These are phyloP conservation scores for Beauveria sp. DNA, from an alignment of 2,329 filamentous ascomycete genomes.

Conservation along the genomic window DNA sequence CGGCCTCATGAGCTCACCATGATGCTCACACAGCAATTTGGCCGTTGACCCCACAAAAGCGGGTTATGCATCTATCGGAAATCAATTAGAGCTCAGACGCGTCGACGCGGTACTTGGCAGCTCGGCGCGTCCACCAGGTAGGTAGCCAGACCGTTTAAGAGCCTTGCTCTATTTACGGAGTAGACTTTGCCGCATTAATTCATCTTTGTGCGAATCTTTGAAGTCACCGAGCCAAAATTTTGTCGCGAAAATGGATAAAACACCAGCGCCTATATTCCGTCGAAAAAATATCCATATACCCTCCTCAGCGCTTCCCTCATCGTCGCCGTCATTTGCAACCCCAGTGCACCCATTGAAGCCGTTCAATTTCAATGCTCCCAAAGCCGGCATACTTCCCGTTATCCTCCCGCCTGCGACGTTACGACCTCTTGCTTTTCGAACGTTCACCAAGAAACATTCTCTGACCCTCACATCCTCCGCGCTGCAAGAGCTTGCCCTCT, in stretches of 20 bases:
- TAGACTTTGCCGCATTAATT: neutral
- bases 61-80: constrained; percentile 21
- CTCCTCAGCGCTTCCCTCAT: constrained; percentile 66
- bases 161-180: neutral
- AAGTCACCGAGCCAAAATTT: neutral
- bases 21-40: neutral
- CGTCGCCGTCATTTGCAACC: constrained; percentile 84
- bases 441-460: constrained; percentile 96
- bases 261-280: constrained; percentile 31
- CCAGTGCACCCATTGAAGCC: constrained; percentile 71
- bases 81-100: constrained; percentile 28
- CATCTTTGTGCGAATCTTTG: neutral
- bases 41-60: constrained; percentile 1
- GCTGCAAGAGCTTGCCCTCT: constrained; percentile 74
- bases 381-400: constrained; percentile 73
- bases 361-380: constrained; percentile 44
- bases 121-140: constrained; percentile 3
- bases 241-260: constrained; percentile 28
- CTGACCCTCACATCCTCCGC: constrained; percentile 85
- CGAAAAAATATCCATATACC: constrained; percentile 25
- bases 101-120: constrained; percentile 26
- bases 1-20: neutral
- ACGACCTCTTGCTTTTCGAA: constrained; percentile 84
- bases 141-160: neutral
- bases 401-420: constrained; percentile 80